Base-by-base conservation (phyloP, 305 asterid species). In the Fraxinus greggii region DNA sequence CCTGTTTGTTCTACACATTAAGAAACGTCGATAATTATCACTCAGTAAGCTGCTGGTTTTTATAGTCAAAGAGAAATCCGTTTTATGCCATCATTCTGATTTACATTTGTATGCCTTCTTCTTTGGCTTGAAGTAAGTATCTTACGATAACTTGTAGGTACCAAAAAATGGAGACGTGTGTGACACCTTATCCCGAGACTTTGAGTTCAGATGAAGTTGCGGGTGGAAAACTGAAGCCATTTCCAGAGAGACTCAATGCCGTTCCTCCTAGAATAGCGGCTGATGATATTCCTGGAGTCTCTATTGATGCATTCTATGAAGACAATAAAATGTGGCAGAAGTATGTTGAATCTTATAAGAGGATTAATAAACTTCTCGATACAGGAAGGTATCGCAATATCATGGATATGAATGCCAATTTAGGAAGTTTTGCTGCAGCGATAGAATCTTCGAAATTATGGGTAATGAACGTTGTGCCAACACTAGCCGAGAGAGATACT, bases 391-490 rank as follows among this genome's bases (percentile, higher is more conserved):
- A 86, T 29, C 86, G 87, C 70, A 88, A 88, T 69, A 61, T 88
- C 35, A 77, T 88, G 87, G 91, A 88, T 74, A 88, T 88, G 91
- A 88, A 88, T 86, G 89, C 91, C 75, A 87, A 88, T 72, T 63
- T 89, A 28, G 92, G 90, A 69, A 83, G 92, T 81, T 89, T 89
- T 76, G 90, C 90, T 51, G 92, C 92, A 28, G 87, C 81, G 9
- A 77, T 89, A 31, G 89, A 87, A 21, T 89, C 92, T 10, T 76
- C 89, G 10, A 87, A 82, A 73, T 24, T 87, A 38, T 89, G 92
- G 92, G 90, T 87, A 74, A 89, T 89, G 92, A 87, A 87, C 77
- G 92, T 89, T 67, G 78, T 89, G 79, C 90, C 90, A 54, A 89
- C 79, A 2, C 83, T 87, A 5, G 86, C 90, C 35, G 85, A 84